Evolutionary conservation across 2,329 filamentous ascomycete species (phyloP), one percentile per base, ranked within the genome.

Genomic region (Stachybotrys chlorohalonatus): DNA sequence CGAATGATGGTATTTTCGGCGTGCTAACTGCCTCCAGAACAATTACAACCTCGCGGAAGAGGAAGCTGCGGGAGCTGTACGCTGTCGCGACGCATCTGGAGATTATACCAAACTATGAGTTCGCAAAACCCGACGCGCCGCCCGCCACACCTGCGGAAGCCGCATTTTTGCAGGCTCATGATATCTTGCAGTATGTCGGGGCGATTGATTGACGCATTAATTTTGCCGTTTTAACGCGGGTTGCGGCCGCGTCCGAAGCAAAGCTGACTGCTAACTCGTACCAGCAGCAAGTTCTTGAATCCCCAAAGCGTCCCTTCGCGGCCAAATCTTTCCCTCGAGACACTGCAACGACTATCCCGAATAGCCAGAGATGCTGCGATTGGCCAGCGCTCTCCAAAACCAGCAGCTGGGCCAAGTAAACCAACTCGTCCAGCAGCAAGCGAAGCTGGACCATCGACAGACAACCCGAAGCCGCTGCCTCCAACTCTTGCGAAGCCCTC

Each of bases 41-140:
- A 81, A 85, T 87, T 81, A 83, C 88, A 79, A 81, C 80, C 73
- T 90, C 88, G 80, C 87, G 89, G 74, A 94, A 95, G 83, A 86
- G 90, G 73, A 95, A 95, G 80, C 81, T 96, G 70, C 86, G 87
- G 71, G 88, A 94, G 76, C 82, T 96, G 65, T 95, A 88, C 77
- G 80, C 82, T 64, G 83, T 89, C 80, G 86, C 89, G 77, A 87
- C 87, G 71, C 83, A 85, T 71, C 73, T 79, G 67, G 77, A 83
- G 71, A 74, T 76, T 70, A 76, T 85, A 64, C 81, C 82, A 64
- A 79, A 81, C 68, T 73, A 78, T 71, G 75, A 77, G 69, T 76
- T 82, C 68, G 75, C 75, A 64, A 78, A 80, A 61, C 71, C 74
- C 61, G 81, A 84, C 77, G 78, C 78, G 75, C 76, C 75, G 56